Evolutionary conservation across 2,329 filamentous ascomycete species (phyloP), one percentile per base, ranked within the genome.

Genomic region (Monosporascus sp.): DNA sequence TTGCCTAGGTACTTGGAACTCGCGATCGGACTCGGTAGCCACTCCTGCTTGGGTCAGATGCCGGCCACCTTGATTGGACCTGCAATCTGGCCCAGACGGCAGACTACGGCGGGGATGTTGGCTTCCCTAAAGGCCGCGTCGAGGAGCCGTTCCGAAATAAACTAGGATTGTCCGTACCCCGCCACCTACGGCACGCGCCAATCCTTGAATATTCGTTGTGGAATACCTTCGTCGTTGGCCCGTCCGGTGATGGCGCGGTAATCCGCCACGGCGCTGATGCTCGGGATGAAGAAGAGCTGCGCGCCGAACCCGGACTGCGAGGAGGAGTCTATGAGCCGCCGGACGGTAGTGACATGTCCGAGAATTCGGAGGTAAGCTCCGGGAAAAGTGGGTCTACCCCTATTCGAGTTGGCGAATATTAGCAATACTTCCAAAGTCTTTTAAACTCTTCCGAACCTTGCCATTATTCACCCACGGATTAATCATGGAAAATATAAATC

Each of bases 11-110:
- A 55, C 28, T 52, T 55, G 7, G 59, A 60, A 47, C 62, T 64
- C 4, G 59, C 56, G 24, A 63, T 51, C 15, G 61, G 17, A 31
- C 62, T 63, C 15, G 62, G 59, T 15, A 63, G 22, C 62, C 60
- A 64, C 26, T 64, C 60, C 22, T 54, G 54, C 45, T 53, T 53
- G 11, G 54, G 44, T 60, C 60, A 64, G 17, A 57, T 47, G 1
- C 60, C 60, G 8, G 51, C 50, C 5, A 26, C 18, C 6, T 55
- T 35, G 7, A 51, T 58, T 9, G 60, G 57, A 4, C 62, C 60
- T 2, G 61, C 55, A 24, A 63, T 38, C 41, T 63, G 61, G 3
- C 60, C 61, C 1, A 64, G 55, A 11, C 59, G 60, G 46, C 52
- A 59, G 31, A 60, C 43, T n/a, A 50, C 26, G 7, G 54, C 14